Base-by-base conservation (phyloP, 495 filamentous ascomycete genomes). In the Achaetomiella virescens region DNA sequence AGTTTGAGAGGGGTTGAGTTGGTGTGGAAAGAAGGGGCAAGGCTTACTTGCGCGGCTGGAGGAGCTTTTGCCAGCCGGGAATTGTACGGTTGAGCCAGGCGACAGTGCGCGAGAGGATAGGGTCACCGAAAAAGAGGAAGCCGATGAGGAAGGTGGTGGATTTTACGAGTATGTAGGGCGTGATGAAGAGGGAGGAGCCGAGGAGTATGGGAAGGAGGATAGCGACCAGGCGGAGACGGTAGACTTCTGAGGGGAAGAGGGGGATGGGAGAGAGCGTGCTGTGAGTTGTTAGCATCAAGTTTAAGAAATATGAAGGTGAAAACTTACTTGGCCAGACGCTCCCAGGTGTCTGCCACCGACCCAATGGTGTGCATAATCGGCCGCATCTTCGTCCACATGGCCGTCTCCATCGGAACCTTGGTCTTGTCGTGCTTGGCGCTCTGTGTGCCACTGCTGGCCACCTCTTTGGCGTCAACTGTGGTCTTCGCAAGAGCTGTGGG, bases 111-210 rank as follows among this genome's bases (percentile, higher is more conserved):
- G 70, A 67, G 61, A 92, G 79, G 54, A 91, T 50, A 3, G 91
- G 91, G 54, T 90, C 89, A 10, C 84, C 85, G 58, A 95, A 95
- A 73, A 95, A 91, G 17, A 75, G 82, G 49, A 89, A 75, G 11
- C 89, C 89, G 42, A 84, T 37, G 47, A 77, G 70, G 55, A 92
- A 87, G 0, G 81, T 84, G 3, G 79, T 62, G 17, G 74, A 73
- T 62, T 95, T 93, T 57, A 86, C 77, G 57, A 95, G 80, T 71
- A 86, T 79, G 61, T 91, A 88, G 21, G 86, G 86, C 0, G 82
- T 84, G 0, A 82, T 73, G 29, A 91, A 79, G 7, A 87, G 66
- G 0, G 84, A 84, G 6, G 75, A 48, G 0, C 83, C 66, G 6
- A 89, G 67, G 0, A 86, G 52, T 0, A 25, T 18, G 21, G 84